These are phyloP conservation scores for Daldinia childiae DNA, from an alignment of 495 filamentous ascomycete genomes.

Conservation along the genomic window DNA sequence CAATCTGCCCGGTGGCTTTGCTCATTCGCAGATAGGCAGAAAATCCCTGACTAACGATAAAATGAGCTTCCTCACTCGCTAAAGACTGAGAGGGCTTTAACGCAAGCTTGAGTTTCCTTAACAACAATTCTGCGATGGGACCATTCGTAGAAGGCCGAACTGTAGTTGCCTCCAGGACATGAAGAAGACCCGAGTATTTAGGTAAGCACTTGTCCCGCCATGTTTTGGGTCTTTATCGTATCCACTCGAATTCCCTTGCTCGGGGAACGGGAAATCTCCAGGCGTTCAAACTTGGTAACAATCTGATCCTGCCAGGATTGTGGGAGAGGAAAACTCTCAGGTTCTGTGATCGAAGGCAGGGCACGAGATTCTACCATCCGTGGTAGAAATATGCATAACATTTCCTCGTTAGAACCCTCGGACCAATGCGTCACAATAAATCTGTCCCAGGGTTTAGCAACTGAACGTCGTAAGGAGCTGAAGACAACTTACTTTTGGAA, in stretches of 20 bases:
- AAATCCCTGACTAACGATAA: slow-evolving; percentile 66
- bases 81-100: slow-evolving; percentile 63
- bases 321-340: slow-evolving; percentile 68
- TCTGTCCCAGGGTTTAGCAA: slow-evolving; percentile 51
- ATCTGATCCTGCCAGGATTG: slow-evolving; percentile 76
- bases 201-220: slow-evolving; percentile 65
- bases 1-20: slow-evolving; percentile 57
- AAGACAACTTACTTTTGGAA: slow-evolving; percentile 75
- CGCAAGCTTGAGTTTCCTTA: slow-evolving; percentile 66
- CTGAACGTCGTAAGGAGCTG: background rate
- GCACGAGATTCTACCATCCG: slow-evolving; percentile 68
- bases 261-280: slow-evolving; percentile 66
- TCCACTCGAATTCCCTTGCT: slow-evolving; percentile 54
- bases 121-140: slow-evolving; percentile 62
- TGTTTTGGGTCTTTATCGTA: slow-evolving; percentile 60
- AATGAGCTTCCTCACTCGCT: slow-evolving; percentile 65
- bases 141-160: slow-evolving; percentile 65
- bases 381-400: slow-evolving; percentile 74
- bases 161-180: slow-evolving; percentile 56
- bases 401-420: slow-evolving; percentile 66
- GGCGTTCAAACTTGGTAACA: slow-evolving; percentile 66
- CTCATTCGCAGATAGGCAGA: slow-evolving; percentile 63
- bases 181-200: slow-evolving; percentile 64
- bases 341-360: slow-evolving; percentile 55
- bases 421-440: slow-evolving; percentile 80